A percentile compares a stretch with the other conserved stretches of the same genome.
phyloP scores from a whole-genome alignment of 2,329 filamentous ascomycete genomes.

The Elsinoe fawcettii region DNA sequence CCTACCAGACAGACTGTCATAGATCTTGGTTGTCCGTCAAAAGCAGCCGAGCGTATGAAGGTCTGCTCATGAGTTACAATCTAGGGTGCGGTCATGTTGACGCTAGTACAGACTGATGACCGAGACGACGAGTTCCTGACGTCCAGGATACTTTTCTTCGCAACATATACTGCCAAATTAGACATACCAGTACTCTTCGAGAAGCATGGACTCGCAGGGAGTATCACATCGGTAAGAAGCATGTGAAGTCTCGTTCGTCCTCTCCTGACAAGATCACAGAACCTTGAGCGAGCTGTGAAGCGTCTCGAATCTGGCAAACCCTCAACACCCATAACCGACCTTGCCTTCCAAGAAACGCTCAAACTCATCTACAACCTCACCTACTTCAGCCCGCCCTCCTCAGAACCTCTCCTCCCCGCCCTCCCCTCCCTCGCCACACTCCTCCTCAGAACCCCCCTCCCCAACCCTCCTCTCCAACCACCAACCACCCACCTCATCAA shows the following conservation, averaged over 20 bases:
- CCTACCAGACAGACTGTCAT: slow-evolving; percentile 65
- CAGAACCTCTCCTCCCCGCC: slow-evolving; percentile 55
- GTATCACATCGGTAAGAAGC: slow-evolving; percentile 46
- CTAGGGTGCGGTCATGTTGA: background rate
- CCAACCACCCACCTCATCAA: slow-evolving; percentile 69
- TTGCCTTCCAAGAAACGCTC: slow-evolving; percentile 75
- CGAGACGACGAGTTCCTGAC: slow-evolving; percentile 80
- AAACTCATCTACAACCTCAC: slow-evolving; percentile 88
- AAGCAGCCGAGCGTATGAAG: slow-evolving; percentile 63
- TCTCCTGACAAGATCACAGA: background rate
- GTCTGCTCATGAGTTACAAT: slow-evolving; percentile 23
- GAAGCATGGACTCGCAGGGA: slow-evolving; percentile 58
- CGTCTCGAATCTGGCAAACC: slow-evolving; percentile 2
- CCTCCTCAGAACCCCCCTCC: slow-evolving; percentile 53
- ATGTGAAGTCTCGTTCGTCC: background rate
- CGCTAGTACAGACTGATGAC: slow-evolving; percentile 49
- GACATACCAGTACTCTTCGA: slow-evolving; percentile 59
- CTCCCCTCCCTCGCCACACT: slow-evolving; percentile 65
- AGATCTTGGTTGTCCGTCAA: slow-evolving; percentile 58
- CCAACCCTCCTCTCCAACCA: slow-evolving; percentile 61
- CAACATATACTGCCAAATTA: slow-evolving; percentile 67
- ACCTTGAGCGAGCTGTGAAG: slow-evolving; percentile 7
- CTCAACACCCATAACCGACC: slow-evolving; percentile 55
- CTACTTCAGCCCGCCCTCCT: slow-evolving; percentile 59
- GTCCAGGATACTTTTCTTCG: slow-evolving; percentile 70